Base-by-base conservation (phyloP, 352 stramenopile species). In the Phytophthora idaei region DNA sequence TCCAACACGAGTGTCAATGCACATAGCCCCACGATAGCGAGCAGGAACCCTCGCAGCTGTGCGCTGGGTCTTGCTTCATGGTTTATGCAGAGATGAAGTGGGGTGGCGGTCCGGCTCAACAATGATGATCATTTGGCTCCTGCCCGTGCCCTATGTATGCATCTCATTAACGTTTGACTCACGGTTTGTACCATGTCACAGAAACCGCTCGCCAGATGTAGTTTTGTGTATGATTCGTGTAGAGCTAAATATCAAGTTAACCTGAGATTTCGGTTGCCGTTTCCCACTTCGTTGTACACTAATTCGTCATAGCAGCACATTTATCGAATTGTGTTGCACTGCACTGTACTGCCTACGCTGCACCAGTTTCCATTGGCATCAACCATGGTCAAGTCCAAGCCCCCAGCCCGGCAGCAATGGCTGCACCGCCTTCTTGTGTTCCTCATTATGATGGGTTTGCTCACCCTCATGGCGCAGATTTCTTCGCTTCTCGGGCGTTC, bases 381-480 rank as follows among this genome's bases (percentile, higher is more conserved):
- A 5, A 27, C 27, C 2, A 69, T 70, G 63, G 8, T 9, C 14
- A 49, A 39, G 58, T 27, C 32, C 25, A 65, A 57, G 44, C 25
- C 51, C 9, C 17, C 49, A 28, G 15, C 11, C 3, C 17, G 36
- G 10, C 63, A 58, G 46, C 47, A 46, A 45, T 71, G 62, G 56
- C 63, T 75, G 45, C 58, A 59, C 27, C 56, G 57, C 29, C 8
- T 72, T 3, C 63, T 75, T 15, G 39, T 62, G 34, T 17, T 45
- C 34, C 57, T 75, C 1, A 15, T 69, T 41, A 34, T 39, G 11
- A 17, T 75, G n/a, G 68, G 57, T 1, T 45, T 64, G 17, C 12
- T 71, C 37, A 65, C 68, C 1, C 68, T 75, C 9, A 51, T 57
- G 4, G 15, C 51, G 46, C 56, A 75, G 57, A 59, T 56, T 21